Evolutionary conservation across 2,329 filamentous ascomycete species (phyloP), one percentile per base, ranked within the genome.

Genomic region (Botryotinia convoluta): DNA sequence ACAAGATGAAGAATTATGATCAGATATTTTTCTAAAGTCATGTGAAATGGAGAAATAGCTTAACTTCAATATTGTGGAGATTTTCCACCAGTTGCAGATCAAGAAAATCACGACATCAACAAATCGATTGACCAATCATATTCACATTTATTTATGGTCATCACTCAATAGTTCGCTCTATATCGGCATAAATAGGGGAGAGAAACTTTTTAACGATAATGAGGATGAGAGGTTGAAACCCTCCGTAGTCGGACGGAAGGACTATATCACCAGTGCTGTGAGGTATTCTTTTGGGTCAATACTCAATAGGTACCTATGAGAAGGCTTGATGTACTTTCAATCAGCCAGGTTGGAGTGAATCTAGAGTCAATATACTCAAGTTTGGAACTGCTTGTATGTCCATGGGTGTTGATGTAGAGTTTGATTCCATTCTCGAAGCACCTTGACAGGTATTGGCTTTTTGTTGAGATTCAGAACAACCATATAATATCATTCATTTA

Each of bases 61-160:
- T 8, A 32, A 18, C 16, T 18, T 29, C 51, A 57, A 29, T 29
- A 29, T 57, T 57, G 51, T 57, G 51, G 51, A 57, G 51, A 57
- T 57, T 57, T 57, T 57, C 51, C 51, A 57, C n/a, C 51, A 57
- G 51, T 57, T 57, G n/a, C n/a, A 57, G 51, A 57, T 57, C 51
- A 57, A 18, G 51, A 29, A 18, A 29, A 29, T 57, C 51, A 18
- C 51, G n/a, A 29, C n/a, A 57, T 57, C 51, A 57, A 57, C 14
- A 18, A 18, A 16, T 0, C 7, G 1, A 57, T 57, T 29, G 51
- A 32, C 51, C 51, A 57, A 57, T 57, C 14, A 57, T 32, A 57
- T 57, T 29, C 12, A 29, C 6, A 57, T 32, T 57, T 18, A 57
- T 57, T 29, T 29, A 29, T 57, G 26, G 51, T 29, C n/a, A 9